Evolutionary conservation across 1,139 yeast species (phyloP).

Genomic region (Geotrichum klebahnii): DNA sequence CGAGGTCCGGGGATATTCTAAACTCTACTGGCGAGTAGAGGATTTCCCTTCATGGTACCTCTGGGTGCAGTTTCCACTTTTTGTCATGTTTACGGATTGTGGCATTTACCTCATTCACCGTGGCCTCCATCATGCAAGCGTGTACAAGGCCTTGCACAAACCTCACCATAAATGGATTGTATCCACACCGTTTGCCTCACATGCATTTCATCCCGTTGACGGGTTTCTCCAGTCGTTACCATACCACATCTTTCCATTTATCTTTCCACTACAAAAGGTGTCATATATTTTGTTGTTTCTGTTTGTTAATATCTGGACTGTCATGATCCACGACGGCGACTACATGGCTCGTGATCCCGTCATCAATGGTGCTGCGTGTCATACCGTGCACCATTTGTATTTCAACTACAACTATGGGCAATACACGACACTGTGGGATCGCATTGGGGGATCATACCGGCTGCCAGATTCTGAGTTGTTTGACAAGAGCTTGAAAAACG

Average conservation of each 20-base stretch:
- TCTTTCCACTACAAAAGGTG: slow-evolving; percentile 88
- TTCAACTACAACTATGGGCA: slow-evolving; percentile 98
- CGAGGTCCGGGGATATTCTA: slow-evolving; percentile 80
- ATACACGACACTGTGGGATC: slow-evolving; percentile 96
- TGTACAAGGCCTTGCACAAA: slow-evolving; percentile 83
- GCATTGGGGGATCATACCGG: slow-evolving; percentile 90
- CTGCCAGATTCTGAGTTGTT: slow-evolving; percentile 85
- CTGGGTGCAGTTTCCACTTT: slow-evolving; percentile 63
- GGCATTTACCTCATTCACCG: slow-evolving; percentile 89
- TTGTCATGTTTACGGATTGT: slow-evolving; percentile 88
- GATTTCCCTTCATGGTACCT: slow-evolving; percentile 68
- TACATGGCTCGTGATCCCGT: slow-evolving; percentile 89
- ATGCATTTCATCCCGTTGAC: slow-evolving; percentile 97
- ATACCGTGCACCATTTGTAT: slow-evolving; percentile 91
- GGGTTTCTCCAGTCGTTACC: slow-evolving; percentile 92
- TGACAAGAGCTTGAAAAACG: slow-evolving; percentile 57
- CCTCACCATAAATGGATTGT: slow-evolving; percentile 99
- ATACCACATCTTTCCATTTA: slow-evolving; percentile 82
- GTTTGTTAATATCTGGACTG: slow-evolving; percentile 95
- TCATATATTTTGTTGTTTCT: slow-evolving; percentile 77
- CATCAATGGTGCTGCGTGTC: slow-evolving; percentile 97
- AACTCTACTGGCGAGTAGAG: slow-evolving; percentile 61
- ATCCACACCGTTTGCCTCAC: slow-evolving; percentile 96
- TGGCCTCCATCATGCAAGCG: slow-evolving; percentile 83
- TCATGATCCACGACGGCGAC: slow-evolving; percentile 97